Evolutionary conservation across 1,284 basidiomycete species (phyloP).

Genomic region (Kwoniella shivajii): DNA sequence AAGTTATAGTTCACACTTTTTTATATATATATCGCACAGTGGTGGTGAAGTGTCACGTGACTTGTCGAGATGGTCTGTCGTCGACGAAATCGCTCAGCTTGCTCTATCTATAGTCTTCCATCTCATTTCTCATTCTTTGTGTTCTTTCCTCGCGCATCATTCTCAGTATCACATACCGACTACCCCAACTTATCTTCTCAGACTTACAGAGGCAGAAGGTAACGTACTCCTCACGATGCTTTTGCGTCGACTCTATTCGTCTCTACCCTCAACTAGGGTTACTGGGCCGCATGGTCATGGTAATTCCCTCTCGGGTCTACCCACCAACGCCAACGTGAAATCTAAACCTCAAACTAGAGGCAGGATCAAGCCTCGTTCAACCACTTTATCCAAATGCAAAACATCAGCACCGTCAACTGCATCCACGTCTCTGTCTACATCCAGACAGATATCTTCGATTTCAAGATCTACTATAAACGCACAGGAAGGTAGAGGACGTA

Average conservation of each 20-base stretch:
- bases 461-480: no score
- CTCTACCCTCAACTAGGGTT: conserved; percentile 20
- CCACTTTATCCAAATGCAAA: conserved; percentile 1
- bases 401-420: neutral
- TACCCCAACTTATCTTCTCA: conserved; percentile 5
- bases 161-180: neutral
- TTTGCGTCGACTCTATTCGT: conserved; percentile 41
- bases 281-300: no score
- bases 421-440: neutral
- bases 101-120: neutral
- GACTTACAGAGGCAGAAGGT: no score
- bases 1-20: no score
- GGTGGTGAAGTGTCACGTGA: conserved; percentile 5
- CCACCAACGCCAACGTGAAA: conserved; percentile 4
- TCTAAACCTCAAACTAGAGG: conserved; percentile 12
- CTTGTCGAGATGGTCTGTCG: neutral
- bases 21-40: no score
- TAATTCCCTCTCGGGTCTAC: neutral
- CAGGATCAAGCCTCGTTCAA: conserved; percentile 13
- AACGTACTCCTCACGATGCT: conserved; percentile 31
- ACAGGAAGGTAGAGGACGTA: conserved; percentile 8
- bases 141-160: neutral
- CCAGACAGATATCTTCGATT: no score
- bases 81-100: neutral
- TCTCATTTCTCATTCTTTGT: neutral